Base-by-base conservation (phyloP, 2,329 filamentous ascomycete species). In the Xylaria sp. region DNA sequence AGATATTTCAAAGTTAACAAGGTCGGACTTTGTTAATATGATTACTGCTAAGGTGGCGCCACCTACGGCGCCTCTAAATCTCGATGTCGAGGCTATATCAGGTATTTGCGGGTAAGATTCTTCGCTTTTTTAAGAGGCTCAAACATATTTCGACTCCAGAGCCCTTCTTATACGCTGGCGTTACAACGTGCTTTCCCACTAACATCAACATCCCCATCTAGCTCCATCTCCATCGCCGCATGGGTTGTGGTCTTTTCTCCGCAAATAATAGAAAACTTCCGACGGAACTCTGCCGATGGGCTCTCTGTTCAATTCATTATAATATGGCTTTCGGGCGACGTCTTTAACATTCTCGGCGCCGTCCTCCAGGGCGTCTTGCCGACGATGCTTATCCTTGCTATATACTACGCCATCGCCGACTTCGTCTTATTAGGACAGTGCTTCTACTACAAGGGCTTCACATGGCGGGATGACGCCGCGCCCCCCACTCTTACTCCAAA, bases 201-300 rank as follows among this genome's bases (percentile, higher is more conserved):
- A 60, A 64, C 54, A n/a, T 54, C 32, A 11, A n/a, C 67, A 60
- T 70, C 50, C 14, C 57, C 42, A 34, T 75, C 55, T 67, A 93
- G 94, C 42, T 97, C 94, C 8, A 94, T 99, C 74, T 97, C 93
- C 54, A 98, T 99, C 78, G 94, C 94, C 59, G 98, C 94, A 79
- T 98, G 96, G 96, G 92, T 98, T 65, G 93, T 98, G 42, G 96
- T 99, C 66, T 99, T 98, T 83, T 96, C 93, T 0, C 96, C 96
- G 1, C 96, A 99, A 75, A 98, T 99, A 75, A 91, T 97, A 74
- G 93, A 97, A 77, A 98, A 98, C 78, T 98, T 97, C 82, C 90
- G 90, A 71, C 89, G 94, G 64, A 84, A 88, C 72, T 97, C 92
- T 48, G 93, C 94, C 66, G 93, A 98, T 78, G 95, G 94, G 2